Percentiles rank a stretch among this genome's conserved stretches.
Conservation (phyloP, 805 yeast genomes). For the Helenozyma rhizophorensis region DNA sequence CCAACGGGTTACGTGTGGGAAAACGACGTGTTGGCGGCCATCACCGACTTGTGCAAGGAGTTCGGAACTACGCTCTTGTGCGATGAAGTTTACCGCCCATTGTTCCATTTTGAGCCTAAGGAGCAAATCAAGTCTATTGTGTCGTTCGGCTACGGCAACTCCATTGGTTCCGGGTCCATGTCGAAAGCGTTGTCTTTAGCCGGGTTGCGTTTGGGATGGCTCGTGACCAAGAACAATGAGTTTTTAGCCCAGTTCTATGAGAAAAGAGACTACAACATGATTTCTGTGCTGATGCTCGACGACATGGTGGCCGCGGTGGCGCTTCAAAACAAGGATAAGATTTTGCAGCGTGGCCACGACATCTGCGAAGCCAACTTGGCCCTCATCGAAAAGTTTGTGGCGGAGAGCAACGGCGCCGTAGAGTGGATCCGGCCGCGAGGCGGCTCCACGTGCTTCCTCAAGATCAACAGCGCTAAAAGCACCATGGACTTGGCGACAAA, state of each 20-base stretch:
- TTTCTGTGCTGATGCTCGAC: constrained; percentile 45
- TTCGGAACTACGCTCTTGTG: constrained; percentile 34
- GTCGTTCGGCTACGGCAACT: constrained; percentile 36
- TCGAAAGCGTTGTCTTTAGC: constrained; percentile 54
- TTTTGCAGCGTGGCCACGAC: constrained; percentile 36
- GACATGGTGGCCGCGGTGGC: constrained; percentile 44
- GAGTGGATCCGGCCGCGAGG: constrained; percentile 43
- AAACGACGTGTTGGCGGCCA: constrained; percentile 26
- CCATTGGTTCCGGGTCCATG: constrained; percentile 46
- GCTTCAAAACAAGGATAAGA: constrained; percentile 25
- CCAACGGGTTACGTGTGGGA: constrained; percentile 40
- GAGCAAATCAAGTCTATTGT: constrained; percentile 33
- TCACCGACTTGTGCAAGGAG: constrained; percentile 32
- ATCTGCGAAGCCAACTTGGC: constrained; percentile 37
- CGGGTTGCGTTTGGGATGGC: constrained; percentile 53
- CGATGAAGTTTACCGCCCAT: constrained; percentile 54
- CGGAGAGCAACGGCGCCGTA: constrained; percentile 25
- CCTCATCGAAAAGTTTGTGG: constrained; percentile 30
- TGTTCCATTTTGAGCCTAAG: constrained; percentile 31
- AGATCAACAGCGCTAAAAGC: constrained; percentile 22
- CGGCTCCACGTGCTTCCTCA: constrained; percentile 45
- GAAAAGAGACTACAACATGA: constrained; percentile 48
- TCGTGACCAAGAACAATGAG: constrained; percentile 31
- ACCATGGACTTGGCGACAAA: constrained; percentile 31
- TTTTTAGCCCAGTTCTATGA: constrained; percentile 29